phyloP scores from a whole-genome alignment of 768 basidiomycete species.

The Cystobasidium tubakii region DNA sequence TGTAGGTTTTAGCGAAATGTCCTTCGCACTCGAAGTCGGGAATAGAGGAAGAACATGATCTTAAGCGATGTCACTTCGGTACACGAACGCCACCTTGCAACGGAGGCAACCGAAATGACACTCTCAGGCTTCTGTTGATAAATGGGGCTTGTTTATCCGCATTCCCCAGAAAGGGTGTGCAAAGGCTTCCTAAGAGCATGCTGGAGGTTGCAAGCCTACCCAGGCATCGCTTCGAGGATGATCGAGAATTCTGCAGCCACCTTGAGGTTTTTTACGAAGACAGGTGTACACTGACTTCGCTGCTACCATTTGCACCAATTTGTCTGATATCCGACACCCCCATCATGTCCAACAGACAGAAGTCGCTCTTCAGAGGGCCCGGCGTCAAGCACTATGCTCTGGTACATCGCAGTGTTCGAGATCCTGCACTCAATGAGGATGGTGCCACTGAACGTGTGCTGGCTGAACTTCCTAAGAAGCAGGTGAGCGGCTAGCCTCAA shows the following conservation, averaged over 20 bases:
- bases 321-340: no score
- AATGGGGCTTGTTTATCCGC: no score
- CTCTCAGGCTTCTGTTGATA: no score
- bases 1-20: not conserved
- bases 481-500: constrained; percentile 49
- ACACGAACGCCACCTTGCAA: not conserved
- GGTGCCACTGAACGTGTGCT: constrained; percentile 84
- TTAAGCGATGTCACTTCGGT: not conserved
- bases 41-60: not conserved
- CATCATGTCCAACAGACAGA: constrained; percentile 51
- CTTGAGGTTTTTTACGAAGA: not conserved
- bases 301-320: no score
- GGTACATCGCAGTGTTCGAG: constrained; percentile 89
- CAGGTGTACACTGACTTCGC: not conserved
- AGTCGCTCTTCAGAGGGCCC: constrained; percentile 79
- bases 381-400: constrained; percentile 92
- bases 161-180: no score
- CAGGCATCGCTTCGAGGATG: no score
- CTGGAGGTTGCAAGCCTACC: no score
- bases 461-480: constrained; percentile 58
- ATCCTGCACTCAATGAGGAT: constrained; percentile 89
- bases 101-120: no score
- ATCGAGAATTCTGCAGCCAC: not conserved
- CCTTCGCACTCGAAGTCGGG: not conserved
- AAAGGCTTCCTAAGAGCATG: no score